These are phyloP conservation scores for Tirmania nivea DNA, from an alignment of 495 filamentous ascomycete species.

Conservation along the genomic window DNA sequence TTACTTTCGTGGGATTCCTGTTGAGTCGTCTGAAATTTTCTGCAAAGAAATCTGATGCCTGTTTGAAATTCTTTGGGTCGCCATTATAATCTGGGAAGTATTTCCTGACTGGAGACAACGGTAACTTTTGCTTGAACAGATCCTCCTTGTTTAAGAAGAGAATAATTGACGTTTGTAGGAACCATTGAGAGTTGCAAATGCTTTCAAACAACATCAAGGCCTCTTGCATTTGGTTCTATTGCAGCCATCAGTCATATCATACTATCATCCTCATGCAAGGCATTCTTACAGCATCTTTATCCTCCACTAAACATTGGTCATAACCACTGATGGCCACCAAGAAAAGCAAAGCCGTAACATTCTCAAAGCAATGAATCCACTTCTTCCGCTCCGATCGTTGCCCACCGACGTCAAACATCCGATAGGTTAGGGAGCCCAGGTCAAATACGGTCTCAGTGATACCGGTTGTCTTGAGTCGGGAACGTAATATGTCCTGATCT, in stretches of 20 bases:
- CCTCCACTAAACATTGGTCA: slow-evolving; percentile 90
- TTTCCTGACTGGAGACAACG: slow-evolving; percentile 54
- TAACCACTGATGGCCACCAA: slow-evolving; percentile 92
- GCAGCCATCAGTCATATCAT: not conserved
- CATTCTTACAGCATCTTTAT: slow-evolving; percentile 74
- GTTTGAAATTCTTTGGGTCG: slow-evolving; percentile 31
- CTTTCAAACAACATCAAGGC: slow-evolving; percentile 96
- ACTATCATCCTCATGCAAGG: not conserved
- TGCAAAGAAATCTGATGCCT: slow-evolving; percentile 65
- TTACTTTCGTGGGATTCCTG: slow-evolving; percentile 46
- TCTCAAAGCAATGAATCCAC: slow-evolving; percentile 99
- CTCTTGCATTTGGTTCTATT: slow-evolving; percentile 99
- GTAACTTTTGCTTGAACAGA: slow-evolving; percentile 79
- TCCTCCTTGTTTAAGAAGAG: slow-evolving; percentile 99
- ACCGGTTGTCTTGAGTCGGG: slow-evolving; percentile 78
- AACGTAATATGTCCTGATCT: slow-evolving; percentile 88
- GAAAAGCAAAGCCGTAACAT: slow-evolving; percentile 82
- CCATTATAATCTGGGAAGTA: slow-evolving; percentile 87
- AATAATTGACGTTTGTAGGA: slow-evolving; percentile 85
- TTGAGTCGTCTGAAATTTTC: slow-evolving; percentile 77
- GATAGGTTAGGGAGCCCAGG: slow-evolving; percentile 80
- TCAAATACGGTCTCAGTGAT: slow-evolving; percentile 97
- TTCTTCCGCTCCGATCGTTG: slow-evolving; percentile 97
- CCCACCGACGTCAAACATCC: slow-evolving; percentile 97
- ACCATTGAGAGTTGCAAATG: slow-evolving; percentile 94